Evolutionary conservation across 495 filamentous ascomycete species (phyloP).

Genomic region (Amniculicola lignicola): DNA sequence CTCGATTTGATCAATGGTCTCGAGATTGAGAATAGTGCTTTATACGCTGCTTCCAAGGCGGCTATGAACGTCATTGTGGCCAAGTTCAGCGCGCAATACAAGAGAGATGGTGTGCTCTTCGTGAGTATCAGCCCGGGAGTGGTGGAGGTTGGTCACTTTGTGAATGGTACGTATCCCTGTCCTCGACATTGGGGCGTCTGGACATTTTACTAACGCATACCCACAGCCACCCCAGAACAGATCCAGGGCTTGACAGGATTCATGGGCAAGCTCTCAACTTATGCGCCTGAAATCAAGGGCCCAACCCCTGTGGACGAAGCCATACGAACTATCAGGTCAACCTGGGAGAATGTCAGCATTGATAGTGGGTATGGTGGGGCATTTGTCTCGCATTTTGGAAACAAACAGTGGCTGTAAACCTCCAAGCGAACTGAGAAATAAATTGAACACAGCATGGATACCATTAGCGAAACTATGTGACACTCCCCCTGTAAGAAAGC

Average conservation of each 20-base stretch:
- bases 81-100: constrained; percentile 52
- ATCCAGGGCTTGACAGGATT: constrained; percentile 29
- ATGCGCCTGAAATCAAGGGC: constrained; percentile 53
- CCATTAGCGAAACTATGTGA: too few relatives aligned
- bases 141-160: constrained; percentile 44
- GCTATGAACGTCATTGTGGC: constrained; percentile 47
- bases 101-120: constrained; percentile 52
- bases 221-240: constrained; percentile 45
- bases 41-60: constrained; percentile 47
- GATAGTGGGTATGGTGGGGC: constrained; percentile 50
- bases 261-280: constrained; percentile 41
- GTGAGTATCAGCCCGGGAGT: constrained; percentile 49
- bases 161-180: constrained; percentile 29
- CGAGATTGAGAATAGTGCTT: constrained; percentile 30
- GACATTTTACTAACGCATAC: constrained; percentile 8
- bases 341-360: constrained; percentile 48
- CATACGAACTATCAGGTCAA: constrained; percentile 40
- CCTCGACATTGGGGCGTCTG: neutral
- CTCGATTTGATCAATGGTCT: constrained; percentile 44
- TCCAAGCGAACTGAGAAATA: too few relatives aligned
- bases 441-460: too few relatives aligned
- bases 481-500: too few relatives aligned
- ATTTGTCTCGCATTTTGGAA: constrained; percentile 55
- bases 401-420: constrained; percentile 49
- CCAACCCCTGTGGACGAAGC: constrained; percentile 46